Conservation (phyloP, 2,329 filamentous ascomycete species). For the Pezicula carpinea region DNA sequence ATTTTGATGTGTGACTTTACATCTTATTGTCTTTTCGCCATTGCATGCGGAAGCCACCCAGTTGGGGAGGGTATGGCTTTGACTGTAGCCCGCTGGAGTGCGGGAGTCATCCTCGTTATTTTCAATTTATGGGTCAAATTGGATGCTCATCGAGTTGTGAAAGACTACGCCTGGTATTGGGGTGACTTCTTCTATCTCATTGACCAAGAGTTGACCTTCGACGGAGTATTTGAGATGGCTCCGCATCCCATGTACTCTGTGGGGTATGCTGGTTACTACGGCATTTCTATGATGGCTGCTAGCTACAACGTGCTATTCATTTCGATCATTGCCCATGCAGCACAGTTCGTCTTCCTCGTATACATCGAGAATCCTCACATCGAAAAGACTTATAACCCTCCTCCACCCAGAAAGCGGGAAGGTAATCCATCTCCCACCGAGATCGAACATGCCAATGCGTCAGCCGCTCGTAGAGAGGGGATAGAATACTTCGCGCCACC, state of each 20-base stretch:
- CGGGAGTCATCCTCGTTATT: slow-evolving; percentile 72
- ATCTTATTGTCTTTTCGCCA: slow-evolving; percentile 93
- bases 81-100: slow-evolving; percentile 69
- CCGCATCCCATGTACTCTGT: slow-evolving; percentile 99
- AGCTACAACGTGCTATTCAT: slow-evolving; percentile 98
- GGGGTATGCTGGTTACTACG: slow-evolving; percentile 96
- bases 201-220: slow-evolving; percentile 95
- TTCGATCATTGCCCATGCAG: slow-evolving; percentile 88
- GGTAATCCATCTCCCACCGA: slow-evolving; percentile 24
- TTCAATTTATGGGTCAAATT: slow-evolving; percentile 99
- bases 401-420: slow-evolving; percentile 60
- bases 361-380: slow-evolving; percentile 96
- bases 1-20: slow-evolving; percentile 99
- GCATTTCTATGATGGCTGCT: slow-evolving; percentile 95
- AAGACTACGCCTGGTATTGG: slow-evolving; percentile 99
- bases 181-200: slow-evolving; percentile 99
- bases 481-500: slow-evolving; percentile 17
- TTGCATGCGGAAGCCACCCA: slow-evolving; percentile 77
- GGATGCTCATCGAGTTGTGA: slow-evolving; percentile 94
- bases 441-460: slow-evolving; percentile 31
- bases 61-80: slow-evolving; percentile 65
- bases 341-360: slow-evolving; percentile 89
- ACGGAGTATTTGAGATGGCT: slow-evolving; percentile 98
- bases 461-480: slow-evolving; percentile 29
- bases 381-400: slow-evolving; percentile 94